Evolutionary conservation across 768 basidiomycete genomes (phyloP), one percentile per base, ranked within the genome.

Genomic region (Macrolepiota dolichaula): DNA sequence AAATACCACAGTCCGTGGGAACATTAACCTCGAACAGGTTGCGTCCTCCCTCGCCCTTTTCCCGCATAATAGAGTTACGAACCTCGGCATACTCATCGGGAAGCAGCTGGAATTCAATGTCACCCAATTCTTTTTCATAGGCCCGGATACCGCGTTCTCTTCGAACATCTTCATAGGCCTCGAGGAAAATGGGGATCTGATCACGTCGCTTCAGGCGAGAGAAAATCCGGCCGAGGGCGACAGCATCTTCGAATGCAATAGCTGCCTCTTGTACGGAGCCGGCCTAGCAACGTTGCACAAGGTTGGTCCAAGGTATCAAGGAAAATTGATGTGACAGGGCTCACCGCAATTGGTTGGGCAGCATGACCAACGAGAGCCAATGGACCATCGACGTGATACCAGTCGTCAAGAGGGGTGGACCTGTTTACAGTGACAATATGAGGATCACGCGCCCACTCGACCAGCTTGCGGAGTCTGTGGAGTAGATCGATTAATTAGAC

Each of bases 201-300:
- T 81, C 78, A 44, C 71, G 65, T 6, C 69, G 67, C 27, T 71
- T 72, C 7, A 87, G 72, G 63, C 83, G 83, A 3, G 83, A 81
- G 73, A 88, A 87, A 6, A 88, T 76, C 60, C 79, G 80, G 6
- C 80, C 86, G 22, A 88, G 74, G 24, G 85, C 79, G 11, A 83
- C 84, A 1, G 82, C 83, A 63, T 87, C 87, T 70, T 88, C 87
- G n/a, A 88, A 68, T 0, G 79, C 76, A 69, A 86, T 79, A 4
- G 59, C 59, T 19, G 52, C 52, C 25, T 61, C 59, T n/a, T 61
- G 59, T 3, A 50, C 52, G 6, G 59, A 61, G 37, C 59, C 59
- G 9, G 52, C 44, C 59, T 61, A 47, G 13, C 35, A 17, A 40
- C 7, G 3, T 13, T 9, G 22, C 37, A 17, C 17, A 9, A 7